phyloP scores from a whole-genome alignment of 2,329 filamentous ascomycete genomes.

The Colletotrichum sp. region DNA sequence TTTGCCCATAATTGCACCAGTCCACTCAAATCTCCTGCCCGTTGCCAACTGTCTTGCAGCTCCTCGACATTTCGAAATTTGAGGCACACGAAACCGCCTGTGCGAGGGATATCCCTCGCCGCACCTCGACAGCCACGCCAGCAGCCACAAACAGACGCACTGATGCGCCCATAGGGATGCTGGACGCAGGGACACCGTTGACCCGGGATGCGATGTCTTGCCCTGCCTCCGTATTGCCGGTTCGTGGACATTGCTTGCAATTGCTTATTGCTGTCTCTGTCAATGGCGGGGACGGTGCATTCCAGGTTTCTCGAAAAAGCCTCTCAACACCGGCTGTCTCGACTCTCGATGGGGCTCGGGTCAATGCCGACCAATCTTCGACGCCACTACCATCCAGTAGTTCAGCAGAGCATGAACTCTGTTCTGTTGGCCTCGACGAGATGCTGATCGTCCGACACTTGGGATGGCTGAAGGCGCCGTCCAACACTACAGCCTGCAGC shows the following conservation, averaged over 20 bases:
- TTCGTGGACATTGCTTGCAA: background rate
- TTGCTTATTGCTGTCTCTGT: background rate
- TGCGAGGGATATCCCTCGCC: background rate
- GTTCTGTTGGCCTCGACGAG: slow-evolving; percentile 1
- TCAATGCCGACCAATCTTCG: background rate
- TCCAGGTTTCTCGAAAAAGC: background rate
- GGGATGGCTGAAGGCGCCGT: slow-evolving; percentile 3
- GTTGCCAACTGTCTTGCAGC: background rate
- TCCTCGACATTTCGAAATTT: background rate
- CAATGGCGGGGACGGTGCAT: background rate
- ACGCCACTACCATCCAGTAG: background rate
- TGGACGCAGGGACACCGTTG: background rate
- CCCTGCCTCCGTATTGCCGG: background rate
- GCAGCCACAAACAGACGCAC: slow-evolving; percentile 12
- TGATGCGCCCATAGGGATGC: background rate
- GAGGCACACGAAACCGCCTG: slow-evolving; percentile 10
- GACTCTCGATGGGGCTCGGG: background rate
- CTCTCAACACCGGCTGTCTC: background rate
- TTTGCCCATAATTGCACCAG: background rate
- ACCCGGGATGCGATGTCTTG: background rate
- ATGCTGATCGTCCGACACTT: slow-evolving; percentile 10
- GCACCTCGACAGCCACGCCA: background rate
- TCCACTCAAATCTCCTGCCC: slow-evolving; percentile 9
- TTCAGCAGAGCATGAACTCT: slow-evolving; percentile 5
- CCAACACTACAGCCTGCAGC: background rate